phyloP scores from a whole-genome alignment of 805 yeast species.

The Candida ortonii region DNA sequence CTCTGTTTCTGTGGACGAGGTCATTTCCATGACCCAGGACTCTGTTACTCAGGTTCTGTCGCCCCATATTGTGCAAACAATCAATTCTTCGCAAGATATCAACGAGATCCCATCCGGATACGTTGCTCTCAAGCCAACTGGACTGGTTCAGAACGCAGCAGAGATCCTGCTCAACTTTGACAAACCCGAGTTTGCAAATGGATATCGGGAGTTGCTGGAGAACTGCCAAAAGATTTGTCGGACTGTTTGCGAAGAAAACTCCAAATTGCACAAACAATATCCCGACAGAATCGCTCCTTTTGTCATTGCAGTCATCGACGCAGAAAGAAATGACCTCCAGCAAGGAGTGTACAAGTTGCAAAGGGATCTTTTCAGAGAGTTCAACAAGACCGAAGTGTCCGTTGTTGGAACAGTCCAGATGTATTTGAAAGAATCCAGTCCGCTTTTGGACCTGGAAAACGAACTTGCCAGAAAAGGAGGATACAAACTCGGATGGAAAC shows the following conservation, averaged over 20 bases:
- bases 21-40: constrained; percentile 59
- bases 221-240: constrained; percentile 66
- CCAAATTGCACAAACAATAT: constrained; percentile 43
- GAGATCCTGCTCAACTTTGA: constrained; percentile 63
- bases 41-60: constrained; percentile 67
- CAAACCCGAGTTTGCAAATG: constrained; percentile 43
- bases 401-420: constrained; percentile 92
- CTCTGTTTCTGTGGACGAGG: constrained; percentile 45
- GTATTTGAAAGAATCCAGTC: constrained; percentile 73
- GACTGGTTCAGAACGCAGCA: constrained; percentile 75
- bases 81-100: constrained; percentile 44
- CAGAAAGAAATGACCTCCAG: constrained; percentile 86
- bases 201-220: constrained; percentile 57
- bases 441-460: constrained; percentile 60
- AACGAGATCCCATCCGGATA: constrained; percentile 85
- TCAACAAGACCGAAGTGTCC: constrained; percentile 63
- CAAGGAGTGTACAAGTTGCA: constrained; percentile 90
- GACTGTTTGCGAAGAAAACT: constrained; percentile 53
- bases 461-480: constrained; percentile 55
- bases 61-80: constrained; percentile 66
- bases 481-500: constrained; percentile 80
- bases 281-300: constrained; percentile 71
- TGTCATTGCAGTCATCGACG: constrained; percentile 79
- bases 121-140: constrained; percentile 92
- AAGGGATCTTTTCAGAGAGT: constrained; percentile 70